Evolutionary conservation across 306 rosid genomes (phyloP), one percentile per base, ranked within the genome.

Genomic region (Prunus dulcis): DNA sequence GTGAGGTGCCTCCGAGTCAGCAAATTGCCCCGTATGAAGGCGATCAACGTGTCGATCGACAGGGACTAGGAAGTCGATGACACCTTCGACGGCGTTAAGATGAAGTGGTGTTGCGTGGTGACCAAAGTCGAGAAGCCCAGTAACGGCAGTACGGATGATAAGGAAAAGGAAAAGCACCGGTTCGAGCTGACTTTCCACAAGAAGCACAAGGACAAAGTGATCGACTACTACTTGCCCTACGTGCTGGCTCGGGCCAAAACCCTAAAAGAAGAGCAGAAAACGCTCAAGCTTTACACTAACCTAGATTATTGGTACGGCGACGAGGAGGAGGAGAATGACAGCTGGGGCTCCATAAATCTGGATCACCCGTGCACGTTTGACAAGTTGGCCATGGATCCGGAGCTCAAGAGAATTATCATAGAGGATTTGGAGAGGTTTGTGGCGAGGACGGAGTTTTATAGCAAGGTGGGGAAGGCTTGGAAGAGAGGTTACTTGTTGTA

Each of bases 401-500:
- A 62, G 20, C 30, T 68, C 53, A 85, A 85, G 80, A 65, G 47
- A 28, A 43, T 47, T 8, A 72, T 79, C 0, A 53, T 75, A 1
- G 81, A 69, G 2, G 84, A 85, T 49, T 69, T 85, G 82, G 84
- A 85, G 10, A 43, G 84, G 80, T 85, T 85, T 55, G 34, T 85
- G 76, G 46, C 32, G n/a, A 67, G 86, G 46, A 76, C 46, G 46
- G 86, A 79, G 12, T 79, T 82, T 14, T 85, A 85, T 14, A 79
- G 28, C 80, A 79, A 34, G n/a, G 88, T 85, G 6, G 88, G 84
- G 17, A 85, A 79, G 76, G 84, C 86, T 20, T 85, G 88, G 88
- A 85, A 85, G 63, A 66, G 86, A 67, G 88, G 88, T 20, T 85
- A 85, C n/a, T 68, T 85, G 77, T 32, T 85, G 50, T 82, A 82